phyloP scores from a whole-genome alignment of 305 asterid species.

The Plantago lanceolata region DNA sequence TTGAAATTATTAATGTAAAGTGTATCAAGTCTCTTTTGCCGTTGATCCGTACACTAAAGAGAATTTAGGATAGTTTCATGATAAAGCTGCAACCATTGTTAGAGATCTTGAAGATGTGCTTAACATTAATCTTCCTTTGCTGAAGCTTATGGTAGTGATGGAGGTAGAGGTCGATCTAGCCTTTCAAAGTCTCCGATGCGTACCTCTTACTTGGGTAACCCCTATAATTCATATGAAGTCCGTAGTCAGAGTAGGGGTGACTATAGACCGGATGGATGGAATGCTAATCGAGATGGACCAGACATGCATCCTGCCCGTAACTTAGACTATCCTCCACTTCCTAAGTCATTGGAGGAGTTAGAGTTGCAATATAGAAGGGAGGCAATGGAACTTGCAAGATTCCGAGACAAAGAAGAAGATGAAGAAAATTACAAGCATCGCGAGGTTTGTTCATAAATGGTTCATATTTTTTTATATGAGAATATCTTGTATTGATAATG shows the following conservation, averaged over 20 bases:
- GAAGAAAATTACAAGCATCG: conserved; percentile 84
- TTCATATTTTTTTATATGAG: conserved; percentile 10
- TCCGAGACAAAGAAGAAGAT: conserved; percentile 92
- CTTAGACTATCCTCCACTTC: conserved; percentile 47
- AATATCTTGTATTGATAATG: not conserved
- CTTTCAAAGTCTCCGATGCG: conserved; percentile 81
- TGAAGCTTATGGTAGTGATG: conserved; percentile 98
- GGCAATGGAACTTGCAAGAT: conserved; percentile 72
- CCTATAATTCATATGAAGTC: conserved; percentile 55
- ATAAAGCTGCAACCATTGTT: conserved; percentile 79
- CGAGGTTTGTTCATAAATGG: conserved; percentile 50
- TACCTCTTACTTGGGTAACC: conserved; percentile 39
- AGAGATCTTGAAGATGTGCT: conserved; percentile 71
- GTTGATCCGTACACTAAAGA: conserved; percentile 58
- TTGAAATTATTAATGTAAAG: conserved; percentile 52
- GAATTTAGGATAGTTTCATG: conserved; percentile 64
- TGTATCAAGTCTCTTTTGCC: conserved; percentile 58
- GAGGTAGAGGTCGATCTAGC: conserved; percentile 78
- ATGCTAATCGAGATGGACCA: conserved; percentile 55
- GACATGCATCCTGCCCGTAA: conserved; percentile 44
- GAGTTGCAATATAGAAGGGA: conserved; percentile 71
- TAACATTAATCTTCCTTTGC: conserved; percentile 85
- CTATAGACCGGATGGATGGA: conserved; percentile 62
- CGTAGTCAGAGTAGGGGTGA: conserved; percentile 62
- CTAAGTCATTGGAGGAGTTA: conserved; percentile 67